Percentiles rank a stretch among this genome's conserved stretches.
These are phyloP conservation scores for Cyberlindnera saturnus DNA, from an alignment of 805 yeast species.

Conservation along the genomic window DNA sequence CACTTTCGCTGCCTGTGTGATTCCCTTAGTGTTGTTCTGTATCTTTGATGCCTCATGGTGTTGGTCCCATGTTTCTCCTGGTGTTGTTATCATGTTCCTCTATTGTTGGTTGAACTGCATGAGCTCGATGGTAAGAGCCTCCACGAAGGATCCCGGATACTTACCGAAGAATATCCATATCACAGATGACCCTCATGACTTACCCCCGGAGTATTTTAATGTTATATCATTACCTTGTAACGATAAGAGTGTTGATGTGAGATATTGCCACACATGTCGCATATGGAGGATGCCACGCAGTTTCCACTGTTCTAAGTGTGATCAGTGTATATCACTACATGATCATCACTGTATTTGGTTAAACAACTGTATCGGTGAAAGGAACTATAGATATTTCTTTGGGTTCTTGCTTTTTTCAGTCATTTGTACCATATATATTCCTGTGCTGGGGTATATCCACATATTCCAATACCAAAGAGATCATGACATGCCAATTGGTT, in stretches of 20 bases:
- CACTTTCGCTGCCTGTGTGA: conserved; percentile 29
- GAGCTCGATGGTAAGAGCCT: conserved; percentile 43
- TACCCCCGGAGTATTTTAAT: conserved; percentile 57
- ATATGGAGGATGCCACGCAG: conserved; percentile 76
- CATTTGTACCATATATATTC: conserved; percentile 25
- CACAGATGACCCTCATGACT: conserved; percentile 30
- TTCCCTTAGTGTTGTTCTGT: conserved; percentile 50
- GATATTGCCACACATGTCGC: conserved; percentile 59
- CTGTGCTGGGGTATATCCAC: conserved; percentile 28
- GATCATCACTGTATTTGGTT: conserved; percentile 48
- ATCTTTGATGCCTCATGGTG: conserved; percentile 47
- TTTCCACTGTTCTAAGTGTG: conserved; percentile 69
- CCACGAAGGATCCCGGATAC: conserved; percentile 62
- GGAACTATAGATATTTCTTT: conserved; percentile 62
- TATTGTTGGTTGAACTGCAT: conserved; percentile 53
- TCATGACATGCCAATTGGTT: conserved; percentile 12
- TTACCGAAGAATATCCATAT: conserved; percentile 64
- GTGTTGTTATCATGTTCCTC: conserved; percentile 46
- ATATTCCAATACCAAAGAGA: conserved; percentile 17
- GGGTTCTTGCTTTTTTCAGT: conserved; percentile 38
- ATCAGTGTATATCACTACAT: conserved; percentile 42
- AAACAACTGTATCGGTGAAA: conserved; percentile 70
- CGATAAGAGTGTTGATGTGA: conserved; percentile 32
- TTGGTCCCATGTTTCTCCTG: conserved; percentile 53
- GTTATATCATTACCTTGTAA: conserved; percentile 42